phyloP scores from a whole-genome alignment of 78 protist genomes.

The Mastigamoeba balamuthi region DNA sequence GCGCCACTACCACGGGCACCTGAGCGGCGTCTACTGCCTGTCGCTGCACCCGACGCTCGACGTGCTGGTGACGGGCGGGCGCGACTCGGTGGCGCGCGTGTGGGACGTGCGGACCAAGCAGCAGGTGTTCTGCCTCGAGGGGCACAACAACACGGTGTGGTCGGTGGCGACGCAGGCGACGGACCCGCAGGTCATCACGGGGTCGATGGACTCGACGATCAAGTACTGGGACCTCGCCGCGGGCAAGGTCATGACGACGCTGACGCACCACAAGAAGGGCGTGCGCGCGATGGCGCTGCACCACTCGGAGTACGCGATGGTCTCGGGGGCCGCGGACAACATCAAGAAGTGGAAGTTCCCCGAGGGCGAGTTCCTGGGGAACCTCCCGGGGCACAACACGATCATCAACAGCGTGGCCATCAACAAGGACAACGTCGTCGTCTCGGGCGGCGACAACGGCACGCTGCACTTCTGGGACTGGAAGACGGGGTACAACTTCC shows the following conservation, averaged over 20 bases:
- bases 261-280: constrained; percentile 96
- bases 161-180: constrained; percentile 60
- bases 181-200: constrained; percentile 61
- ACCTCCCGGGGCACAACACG: constrained; percentile 76
- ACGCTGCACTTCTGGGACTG: constrained; percentile 88
- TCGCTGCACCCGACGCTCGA: constrained; percentile 94
- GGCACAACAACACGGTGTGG: constrained; percentile 71
- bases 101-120: constrained; percentile 94
- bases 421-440: constrained; percentile 70
- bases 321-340: constrained; percentile 83
- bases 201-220: constrained; percentile 75
- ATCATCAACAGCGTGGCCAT: constrained; percentile 78
- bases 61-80: constrained; percentile 90
- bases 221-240: constrained; percentile 92
- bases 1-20: constrained; percentile 91
- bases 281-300: constrained; percentile 76
- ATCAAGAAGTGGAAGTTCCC: constrained; percentile 93
- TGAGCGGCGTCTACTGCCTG: constrained; percentile 74
- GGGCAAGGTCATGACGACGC: constrained; percentile 32
- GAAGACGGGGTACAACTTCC: constrained; percentile 86
- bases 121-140: constrained; percentile 47
- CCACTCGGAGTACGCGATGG: constrained; percentile 80
- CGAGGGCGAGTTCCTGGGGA: constrained; percentile 82
- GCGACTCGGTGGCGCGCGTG: constrained; percentile 75
- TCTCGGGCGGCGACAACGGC: constrained; percentile 86